Conservation (phyloP, 805 yeast genomes). For the Crinitomyces ghanaensis region DNA sequence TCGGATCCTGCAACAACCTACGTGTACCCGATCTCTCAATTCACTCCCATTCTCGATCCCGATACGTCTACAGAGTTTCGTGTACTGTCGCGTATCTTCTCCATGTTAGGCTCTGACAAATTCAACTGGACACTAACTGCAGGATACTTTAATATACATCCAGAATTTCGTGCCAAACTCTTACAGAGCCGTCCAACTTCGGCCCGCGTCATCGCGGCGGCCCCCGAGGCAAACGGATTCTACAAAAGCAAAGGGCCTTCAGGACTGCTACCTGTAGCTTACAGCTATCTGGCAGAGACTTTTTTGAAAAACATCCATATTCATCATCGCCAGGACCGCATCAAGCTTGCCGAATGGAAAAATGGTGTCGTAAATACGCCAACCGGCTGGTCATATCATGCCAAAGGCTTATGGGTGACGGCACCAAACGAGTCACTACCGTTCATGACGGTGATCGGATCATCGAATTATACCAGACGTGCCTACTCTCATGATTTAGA, state of each 20-base stretch:
- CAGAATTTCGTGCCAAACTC: constrained; percentile 51
- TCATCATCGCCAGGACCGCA: constrained; percentile 29
- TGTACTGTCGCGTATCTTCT: constrained; percentile 48
- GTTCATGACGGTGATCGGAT: constrained; percentile 71
- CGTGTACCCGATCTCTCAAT: constrained; percentile 85
- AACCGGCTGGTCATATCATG: constrained; percentile 95
- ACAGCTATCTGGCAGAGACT: constrained; percentile 57
- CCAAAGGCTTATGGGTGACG: constrained; percentile 86
- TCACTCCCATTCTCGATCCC: constrained; percentile 63
- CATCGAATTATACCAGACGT: constrained; percentile 85
- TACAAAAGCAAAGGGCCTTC: constrained; percentile 76
- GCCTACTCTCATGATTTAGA: constrained; percentile 84
- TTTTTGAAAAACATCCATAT: constrained; percentile 46
- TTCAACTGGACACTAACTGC: constrained; percentile 85
- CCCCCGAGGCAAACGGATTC: constrained; percentile 91
- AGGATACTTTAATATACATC: constrained; percentile 88
- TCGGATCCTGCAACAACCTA: constrained; percentile 33
- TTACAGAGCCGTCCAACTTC: constrained; percentile 40
- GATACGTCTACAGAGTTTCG: constrained; percentile 76
- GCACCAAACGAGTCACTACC: constrained; percentile 49
- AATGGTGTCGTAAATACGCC: constrained; percentile 72
- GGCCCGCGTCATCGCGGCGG: constrained; percentile 77
- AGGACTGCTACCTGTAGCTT: constrained; percentile 74
- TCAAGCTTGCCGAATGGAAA: constrained; percentile 72
- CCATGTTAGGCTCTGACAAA: constrained; percentile 41